Percentiles rank a stretch among this genome's conserved stretches.
Evolutionary conservation across 805 yeast genomes (phyloP).

Genomic region (Millerozyma acaciae): DNA sequence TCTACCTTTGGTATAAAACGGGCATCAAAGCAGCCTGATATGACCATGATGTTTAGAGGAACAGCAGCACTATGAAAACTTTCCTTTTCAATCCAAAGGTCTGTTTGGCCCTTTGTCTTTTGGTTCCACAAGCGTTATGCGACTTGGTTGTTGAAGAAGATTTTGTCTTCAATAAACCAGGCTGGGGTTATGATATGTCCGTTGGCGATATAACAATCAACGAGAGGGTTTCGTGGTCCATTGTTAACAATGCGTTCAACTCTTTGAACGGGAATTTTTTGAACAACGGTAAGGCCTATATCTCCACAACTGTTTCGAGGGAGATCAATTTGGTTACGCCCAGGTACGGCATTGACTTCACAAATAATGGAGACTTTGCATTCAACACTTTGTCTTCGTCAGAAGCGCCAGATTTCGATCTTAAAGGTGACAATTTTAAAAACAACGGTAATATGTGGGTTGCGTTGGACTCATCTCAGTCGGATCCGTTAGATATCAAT

Average conservation of each 20-base stretch:
- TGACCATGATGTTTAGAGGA: too few species aligned
- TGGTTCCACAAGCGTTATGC: too few species aligned
- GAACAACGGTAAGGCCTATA: conserved; percentile 21
- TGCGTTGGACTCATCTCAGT: conserved; percentile 16
- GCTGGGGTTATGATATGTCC: too few species aligned
- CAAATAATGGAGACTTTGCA: conserved; percentile 17
- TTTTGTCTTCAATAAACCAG: too few species aligned
- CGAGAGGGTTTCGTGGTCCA: conserved; percentile 23
- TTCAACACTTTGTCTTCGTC: conserved; percentile 18
- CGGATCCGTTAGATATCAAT: conserved; percentile 12
- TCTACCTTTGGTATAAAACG: too few species aligned
- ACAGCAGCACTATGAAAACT: too few species aligned
- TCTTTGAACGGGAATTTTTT: conserved; percentile 22
- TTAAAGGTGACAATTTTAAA: conserved; percentile 13
- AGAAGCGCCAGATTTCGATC: conserved; percentile 14
- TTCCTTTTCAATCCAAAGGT: too few species aligned
- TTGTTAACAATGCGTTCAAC: conserved; percentile 18
- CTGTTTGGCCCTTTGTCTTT: too few species aligned
- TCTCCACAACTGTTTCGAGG: conserved; percentile 12
- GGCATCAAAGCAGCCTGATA: too few species aligned
- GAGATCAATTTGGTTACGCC: conserved; percentile 14
- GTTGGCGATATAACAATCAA: conserved; percentile 17
- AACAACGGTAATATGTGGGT: conserved; percentile 24
- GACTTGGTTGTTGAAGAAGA: too few species aligned
- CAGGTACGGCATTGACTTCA: conserved; percentile 9